Evolutionary conservation across 441 rosid genomes (phyloP).

Genomic region (Croton setiger): DNA sequence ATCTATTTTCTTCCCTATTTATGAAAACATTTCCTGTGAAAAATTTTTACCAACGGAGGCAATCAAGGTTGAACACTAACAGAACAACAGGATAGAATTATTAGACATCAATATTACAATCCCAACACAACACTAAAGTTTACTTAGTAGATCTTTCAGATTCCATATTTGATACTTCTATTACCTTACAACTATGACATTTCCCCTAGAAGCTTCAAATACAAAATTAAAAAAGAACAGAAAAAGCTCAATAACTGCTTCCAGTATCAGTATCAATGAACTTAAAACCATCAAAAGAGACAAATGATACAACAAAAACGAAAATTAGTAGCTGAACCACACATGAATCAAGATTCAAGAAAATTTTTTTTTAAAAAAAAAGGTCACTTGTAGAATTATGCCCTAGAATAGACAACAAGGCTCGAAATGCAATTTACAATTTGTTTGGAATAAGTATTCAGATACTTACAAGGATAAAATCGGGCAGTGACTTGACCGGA

Average conservation of each 20-base stretch:
- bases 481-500: conserved; percentile 75
- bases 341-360: background rate
- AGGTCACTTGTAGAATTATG: background rate
- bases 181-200: background rate
- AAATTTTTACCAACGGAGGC: background rate
- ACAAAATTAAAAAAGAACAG: background rate
- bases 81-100: background rate
- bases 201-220: background rate
- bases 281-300: background rate
- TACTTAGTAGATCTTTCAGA: background rate
- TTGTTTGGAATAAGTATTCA: background rate
- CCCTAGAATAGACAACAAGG: background rate
- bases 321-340: background rate
- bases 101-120: background rate
- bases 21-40: too few relatives aligned
- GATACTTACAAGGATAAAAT: conserved; percentile 68
- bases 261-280: background rate
- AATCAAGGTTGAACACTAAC: background rate
- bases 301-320: background rate
- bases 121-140: background rate
- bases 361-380: background rate
- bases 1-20: too few relatives aligned
- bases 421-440: background rate
- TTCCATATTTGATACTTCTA: background rate
- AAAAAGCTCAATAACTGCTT: background rate